Percentiles rank a stretch among this genome's conserved stretches.
Evolutionary conservation across 192 early-diverging fungal species (phyloP).

Genomic region (Backusella luteola): DNA sequence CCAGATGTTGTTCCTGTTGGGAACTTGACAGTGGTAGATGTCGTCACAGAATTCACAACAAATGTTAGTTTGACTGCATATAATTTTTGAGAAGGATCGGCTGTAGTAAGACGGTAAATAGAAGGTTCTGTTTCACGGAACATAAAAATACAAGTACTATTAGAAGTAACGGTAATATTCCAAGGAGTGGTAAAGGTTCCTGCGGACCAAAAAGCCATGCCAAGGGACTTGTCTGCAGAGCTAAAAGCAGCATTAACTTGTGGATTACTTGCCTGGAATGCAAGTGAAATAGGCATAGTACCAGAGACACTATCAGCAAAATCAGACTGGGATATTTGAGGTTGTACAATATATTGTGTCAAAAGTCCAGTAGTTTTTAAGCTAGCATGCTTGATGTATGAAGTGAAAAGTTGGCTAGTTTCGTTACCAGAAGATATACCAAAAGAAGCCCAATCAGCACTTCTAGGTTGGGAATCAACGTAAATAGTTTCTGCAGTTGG

Average conservation of each 20-base stretch:
- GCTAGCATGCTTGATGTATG: neutral
- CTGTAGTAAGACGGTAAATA: neutral
- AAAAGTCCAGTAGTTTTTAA: neutral
- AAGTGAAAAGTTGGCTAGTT: constrained; percentile 15
- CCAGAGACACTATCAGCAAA: neutral
- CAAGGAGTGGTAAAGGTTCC: neutral
- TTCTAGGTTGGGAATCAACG: constrained; percentile 6
- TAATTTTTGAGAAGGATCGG: constrained; percentile 22
- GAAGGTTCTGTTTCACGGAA: neutral
- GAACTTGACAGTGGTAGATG: neutral
- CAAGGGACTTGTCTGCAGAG: neutral
- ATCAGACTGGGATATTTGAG: neutral
- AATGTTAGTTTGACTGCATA: constrained; percentile 2
- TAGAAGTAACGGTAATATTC: neutral
- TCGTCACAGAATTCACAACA: neutral
- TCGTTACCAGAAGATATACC: constrained; percentile 14
- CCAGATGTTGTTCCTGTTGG: neutral
- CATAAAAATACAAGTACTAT: constrained; percentile 15
- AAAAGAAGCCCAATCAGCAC: constrained; percentile 19
- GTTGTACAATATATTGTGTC: neutral
- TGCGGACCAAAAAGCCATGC: constrained; percentile 16
- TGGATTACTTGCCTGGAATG: neutral
- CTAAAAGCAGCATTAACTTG: neutral
- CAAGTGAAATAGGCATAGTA: neutral
- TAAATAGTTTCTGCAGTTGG: neutral